Percentiles rank a stretch among this genome's conserved stretches.
These are phyloP conservation scores for Monosporascus sp. DNA, from an alignment of 2,329 filamentous ascomycete genomes.

Conservation along the genomic window DNA sequence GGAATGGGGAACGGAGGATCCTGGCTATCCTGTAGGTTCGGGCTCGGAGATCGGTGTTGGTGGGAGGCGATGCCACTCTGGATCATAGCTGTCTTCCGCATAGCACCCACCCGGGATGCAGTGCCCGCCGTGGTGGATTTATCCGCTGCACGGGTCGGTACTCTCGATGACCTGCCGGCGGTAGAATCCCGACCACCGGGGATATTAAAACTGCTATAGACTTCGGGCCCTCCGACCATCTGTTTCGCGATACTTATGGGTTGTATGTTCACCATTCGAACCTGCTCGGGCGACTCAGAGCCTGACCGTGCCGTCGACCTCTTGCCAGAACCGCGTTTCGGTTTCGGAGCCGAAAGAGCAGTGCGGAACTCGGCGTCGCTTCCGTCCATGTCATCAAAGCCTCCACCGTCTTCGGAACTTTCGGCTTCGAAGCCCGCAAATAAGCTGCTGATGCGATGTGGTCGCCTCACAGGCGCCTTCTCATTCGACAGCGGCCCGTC, in stretches of 20 bases:
- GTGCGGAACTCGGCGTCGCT: conserved; percentile 66
- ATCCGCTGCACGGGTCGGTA: conserved; percentile 22
- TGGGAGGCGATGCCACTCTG: conserved; percentile 72
- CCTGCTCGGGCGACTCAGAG: conserved; percentile 40
- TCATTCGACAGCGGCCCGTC: conserved; percentile 64
- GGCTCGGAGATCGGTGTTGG: conserved; percentile 57
- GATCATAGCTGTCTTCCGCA: conserved; percentile 75
- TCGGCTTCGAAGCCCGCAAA: conserved; percentile 77
- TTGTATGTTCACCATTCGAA: conserved; percentile 12
- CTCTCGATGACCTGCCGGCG: conserved; percentile 26
- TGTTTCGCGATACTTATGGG: conserved; percentile 29
- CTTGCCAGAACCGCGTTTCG: conserved; percentile 38
- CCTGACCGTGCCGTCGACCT: conserved; percentile 35
- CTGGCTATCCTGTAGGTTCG: conserved; percentile 54
- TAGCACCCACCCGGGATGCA: conserved; percentile 51
- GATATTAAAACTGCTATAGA: conserved; percentile 40
- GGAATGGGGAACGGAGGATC: conserved; percentile 90
- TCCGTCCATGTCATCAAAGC: conserved; percentile 55
- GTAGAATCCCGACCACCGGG: conserved; percentile 23
- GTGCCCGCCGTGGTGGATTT: conserved; percentile 31
- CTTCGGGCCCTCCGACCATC: conserved; percentile 34
- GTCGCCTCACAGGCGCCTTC: conserved; percentile 58
- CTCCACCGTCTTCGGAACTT: conserved; percentile 62
- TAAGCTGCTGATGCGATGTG: conserved; percentile 75
- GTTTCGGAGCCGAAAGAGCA: conserved; percentile 58